These are phyloP conservation scores for Triangularia verruculosa DNA, from an alignment of 2,329 filamentous ascomycete genomes.

Conservation along the genomic window DNA sequence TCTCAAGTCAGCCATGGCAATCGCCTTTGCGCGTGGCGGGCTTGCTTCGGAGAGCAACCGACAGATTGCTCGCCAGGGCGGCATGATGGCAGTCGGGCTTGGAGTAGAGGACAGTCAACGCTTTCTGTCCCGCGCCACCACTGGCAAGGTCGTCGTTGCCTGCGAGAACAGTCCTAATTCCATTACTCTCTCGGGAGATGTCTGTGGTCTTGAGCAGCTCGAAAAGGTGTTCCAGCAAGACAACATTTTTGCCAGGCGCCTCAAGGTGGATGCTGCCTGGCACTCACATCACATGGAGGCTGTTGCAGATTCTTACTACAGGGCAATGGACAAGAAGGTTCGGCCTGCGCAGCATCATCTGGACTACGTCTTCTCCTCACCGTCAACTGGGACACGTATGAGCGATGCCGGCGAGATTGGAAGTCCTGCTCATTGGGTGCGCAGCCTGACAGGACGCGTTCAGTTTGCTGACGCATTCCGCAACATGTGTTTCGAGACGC, in stretches of 20 bases:
- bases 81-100: conserved; percentile 28
- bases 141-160: conserved; percentile 24
- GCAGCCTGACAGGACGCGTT: conserved; percentile 36
- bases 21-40: conserved; percentile 40
- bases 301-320: conserved; percentile 34
- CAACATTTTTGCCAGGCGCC: conserved; percentile 35
- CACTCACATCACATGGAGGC: conserved; percentile 42
- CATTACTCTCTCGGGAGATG: conserved; percentile 29
- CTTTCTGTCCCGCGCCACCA: conserved; percentile 19
- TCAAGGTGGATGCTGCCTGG: conserved; percentile 42
- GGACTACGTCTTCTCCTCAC: conserved; percentile 25
- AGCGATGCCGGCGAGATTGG: conserved; percentile 19
- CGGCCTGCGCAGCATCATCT: conserved; percentile 26
- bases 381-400: conserved; percentile 27
- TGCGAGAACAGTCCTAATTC: conserved; percentile 29
- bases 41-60: conserved; percentile 19
- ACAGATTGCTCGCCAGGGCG: conserved; percentile 20
- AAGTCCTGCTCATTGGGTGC: conserved; percentile 25
- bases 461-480: conserved; percentile 33
- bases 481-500: conserved; percentile 23
- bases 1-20: conserved; percentile 34
- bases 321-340: conserved; percentile 24
- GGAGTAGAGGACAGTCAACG: conserved; percentile 15
- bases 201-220: conserved; percentile 30
- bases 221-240: conserved; percentile 30